Percentiles rank a stretch among this genome's conserved stretches.
Evolutionary conservation across 2,329 filamentous ascomycete genomes (phyloP).

Genomic region (Cladosporium austrohemisphaericum): DNA sequence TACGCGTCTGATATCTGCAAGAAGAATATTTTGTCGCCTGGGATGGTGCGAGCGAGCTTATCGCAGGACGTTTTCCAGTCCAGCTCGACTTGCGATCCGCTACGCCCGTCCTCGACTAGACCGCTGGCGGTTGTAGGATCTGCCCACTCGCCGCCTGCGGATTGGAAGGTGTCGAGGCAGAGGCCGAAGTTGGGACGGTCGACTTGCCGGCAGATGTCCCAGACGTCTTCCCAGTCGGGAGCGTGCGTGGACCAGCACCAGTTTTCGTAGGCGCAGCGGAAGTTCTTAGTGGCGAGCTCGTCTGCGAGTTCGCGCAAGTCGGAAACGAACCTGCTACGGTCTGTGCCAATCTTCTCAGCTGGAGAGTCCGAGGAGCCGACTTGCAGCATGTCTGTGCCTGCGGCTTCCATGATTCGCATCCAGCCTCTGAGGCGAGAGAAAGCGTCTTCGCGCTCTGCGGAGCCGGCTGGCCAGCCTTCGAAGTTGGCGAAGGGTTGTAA

Average conservation of each 20-base stretch:
- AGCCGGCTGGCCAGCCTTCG: conserved; percentile 65
- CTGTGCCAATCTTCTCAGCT: conserved; percentile 48
- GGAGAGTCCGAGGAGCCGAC: conserved; percentile 63
- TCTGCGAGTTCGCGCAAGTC: conserved; percentile 65
- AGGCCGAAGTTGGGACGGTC: conserved; percentile 65
- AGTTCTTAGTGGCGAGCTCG: conserved; percentile 53
- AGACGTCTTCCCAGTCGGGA: conserved; percentile 64
- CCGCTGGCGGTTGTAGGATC: conserved; percentile 65
- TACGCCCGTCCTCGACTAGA: conserved; percentile 47
- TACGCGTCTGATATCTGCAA: conserved; percentile 75
- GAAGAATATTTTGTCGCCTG: conserved; percentile 67
- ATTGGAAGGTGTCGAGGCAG: conserved; percentile 76
- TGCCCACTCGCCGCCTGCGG: conserved; percentile 67
- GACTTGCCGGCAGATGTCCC: conserved; percentile 62
- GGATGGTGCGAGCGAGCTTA: conserved; percentile 55
- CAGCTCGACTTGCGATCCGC: conserved; percentile 45
- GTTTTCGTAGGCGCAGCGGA: conserved; percentile 71
- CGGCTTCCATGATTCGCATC: conserved; percentile 67
- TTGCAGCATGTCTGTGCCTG: conserved; percentile 68
- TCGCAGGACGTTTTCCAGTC: conserved; percentile 35
- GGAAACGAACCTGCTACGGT: conserved; percentile 50
- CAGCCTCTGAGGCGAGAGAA: conserved; percentile 62
- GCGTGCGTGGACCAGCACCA: conserved; percentile 77
- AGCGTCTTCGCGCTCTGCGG: conserved; percentile 57
- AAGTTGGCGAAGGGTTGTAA: conserved; percentile 74